Evolutionary conservation across 352 stramenopile species (phyloP).

Genomic region (Phytophthora hibernalis): DNA sequence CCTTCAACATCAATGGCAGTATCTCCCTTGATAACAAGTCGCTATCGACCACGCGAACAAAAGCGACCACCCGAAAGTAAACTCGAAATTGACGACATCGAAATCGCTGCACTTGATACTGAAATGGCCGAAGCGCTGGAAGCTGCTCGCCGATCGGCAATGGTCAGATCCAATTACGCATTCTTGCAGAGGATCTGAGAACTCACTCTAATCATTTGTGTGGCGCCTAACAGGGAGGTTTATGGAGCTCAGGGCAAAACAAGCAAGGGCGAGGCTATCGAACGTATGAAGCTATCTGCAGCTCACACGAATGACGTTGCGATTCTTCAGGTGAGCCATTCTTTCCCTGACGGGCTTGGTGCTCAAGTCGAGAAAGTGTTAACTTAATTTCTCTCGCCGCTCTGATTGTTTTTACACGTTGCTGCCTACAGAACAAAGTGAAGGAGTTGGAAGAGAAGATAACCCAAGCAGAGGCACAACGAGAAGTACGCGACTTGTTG

Average conservation of each 20-base stretch:
- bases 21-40: conserved; percentile 20
- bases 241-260: conserved; percentile 31
- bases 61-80: conserved; percentile 9
- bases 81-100: conserved; percentile 12
- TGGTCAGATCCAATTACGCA: conserved; percentile 18
- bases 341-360: background rate
- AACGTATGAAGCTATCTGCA: conserved; percentile 58
- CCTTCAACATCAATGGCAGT: conserved; percentile 40
- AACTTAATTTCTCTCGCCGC: no score
- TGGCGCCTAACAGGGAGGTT: conserved; percentile 32
- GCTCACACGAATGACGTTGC: conserved; percentile 53
- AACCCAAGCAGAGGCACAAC: conserved; percentile 9
- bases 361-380: background rate
- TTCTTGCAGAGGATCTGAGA: background rate
- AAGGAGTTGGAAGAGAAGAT: conserved; percentile 46
- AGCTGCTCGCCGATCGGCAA: conserved; percentile 38
- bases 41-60: conserved; percentile 8
- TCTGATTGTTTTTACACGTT: no score
- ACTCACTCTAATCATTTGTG: conserved; percentile 4
- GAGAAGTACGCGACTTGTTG: conserved; percentile 12
- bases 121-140: conserved; percentile 48
- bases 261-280: conserved; percentile 34
- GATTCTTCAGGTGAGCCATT: conserved; percentile 51
- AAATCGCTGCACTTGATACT: conserved; percentile 39
- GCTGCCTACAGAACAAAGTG: conserved; percentile 42